phyloP scores from a whole-genome alignment of 1,139 yeast species.

The Taiozyma sp. region DNA sequence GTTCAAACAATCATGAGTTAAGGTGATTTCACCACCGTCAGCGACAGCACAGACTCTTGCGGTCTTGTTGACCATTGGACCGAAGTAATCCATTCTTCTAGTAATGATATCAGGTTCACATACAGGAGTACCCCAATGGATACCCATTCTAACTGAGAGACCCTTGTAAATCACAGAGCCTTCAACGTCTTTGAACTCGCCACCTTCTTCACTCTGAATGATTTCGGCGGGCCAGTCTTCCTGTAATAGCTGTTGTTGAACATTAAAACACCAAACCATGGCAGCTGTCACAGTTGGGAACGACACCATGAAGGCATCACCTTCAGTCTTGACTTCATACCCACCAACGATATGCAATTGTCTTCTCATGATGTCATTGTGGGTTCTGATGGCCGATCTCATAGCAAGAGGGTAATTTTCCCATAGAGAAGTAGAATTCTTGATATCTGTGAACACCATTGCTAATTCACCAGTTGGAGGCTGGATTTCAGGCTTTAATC shows the following conservation, averaged over 20 bases:
- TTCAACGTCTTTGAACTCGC: slow-evolving; percentile 67
- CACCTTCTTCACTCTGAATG: slow-evolving; percentile 78
- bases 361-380: slow-evolving; percentile 91
- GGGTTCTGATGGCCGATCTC: slow-evolving; percentile 95
- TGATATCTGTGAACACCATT: slow-evolving; percentile 95
- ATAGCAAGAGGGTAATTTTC: slow-evolving; percentile 89
- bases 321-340: slow-evolving; percentile 97
- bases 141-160: slow-evolving; percentile 93
- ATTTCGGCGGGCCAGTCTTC: slow-evolving; percentile 98
- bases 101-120: slow-evolving; percentile 94
- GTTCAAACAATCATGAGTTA: slow-evolving; percentile 74
- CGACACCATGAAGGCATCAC: slow-evolving; percentile 99
- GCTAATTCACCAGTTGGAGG: slow-evolving; percentile 96
- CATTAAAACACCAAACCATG: slow-evolving; percentile 89
- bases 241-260: slow-evolving; percentile 74
- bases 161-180: slow-evolving; percentile 76
- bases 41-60: slow-evolving; percentile 93
- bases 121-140: slow-evolving; percentile 97
- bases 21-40: slow-evolving; percentile 95
- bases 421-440: slow-evolving; percentile 91
- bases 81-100: slow-evolving; percentile 96
- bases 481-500: slow-evolving; percentile 86
- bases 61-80: slow-evolving; percentile 97
- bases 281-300: slow-evolving; percentile 93
- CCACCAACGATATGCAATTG: slow-evolving; percentile 92